Conservation (phyloP, 768 basidiomycete genomes). For the Serendipita vermifera region DNA sequence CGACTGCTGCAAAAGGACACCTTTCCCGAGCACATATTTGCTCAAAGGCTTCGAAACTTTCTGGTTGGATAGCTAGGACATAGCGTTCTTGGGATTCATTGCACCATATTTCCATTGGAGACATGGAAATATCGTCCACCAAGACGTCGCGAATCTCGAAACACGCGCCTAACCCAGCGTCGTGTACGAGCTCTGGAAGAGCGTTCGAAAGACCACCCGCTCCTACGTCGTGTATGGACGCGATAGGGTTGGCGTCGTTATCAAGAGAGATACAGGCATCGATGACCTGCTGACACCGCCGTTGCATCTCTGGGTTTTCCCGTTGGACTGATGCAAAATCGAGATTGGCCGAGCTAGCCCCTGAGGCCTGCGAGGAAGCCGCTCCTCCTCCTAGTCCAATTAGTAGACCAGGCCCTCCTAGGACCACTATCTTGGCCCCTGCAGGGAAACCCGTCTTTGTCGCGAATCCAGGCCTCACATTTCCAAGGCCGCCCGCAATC, state of each 20-base stretch:
- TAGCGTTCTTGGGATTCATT: conserved; percentile 98
- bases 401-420: conserved; percentile 91
- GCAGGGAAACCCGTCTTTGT: conserved; percentile 62
- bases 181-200: conserved; percentile 91
- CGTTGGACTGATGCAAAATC: conserved; percentile 97
- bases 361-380: conserved; percentile 85
- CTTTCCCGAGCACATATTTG: conserved; percentile 74
- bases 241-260: conserved; percentile 55
- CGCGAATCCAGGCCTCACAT: conserved; percentile 73
- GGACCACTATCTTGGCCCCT: conserved; percentile 78
- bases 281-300: conserved; percentile 94
- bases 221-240: conserved; percentile 96
- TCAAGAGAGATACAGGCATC: conserved; percentile 66
- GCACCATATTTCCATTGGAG: conserved; percentile 99
- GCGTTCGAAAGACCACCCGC: conserved; percentile 96
- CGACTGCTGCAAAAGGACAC: conserved; percentile 88
- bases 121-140: conserved; percentile 86
- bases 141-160: conserved; percentile 93
- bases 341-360: conserved; percentile 78
- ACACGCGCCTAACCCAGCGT: conserved; percentile 76
- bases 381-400: conserved; percentile 97
- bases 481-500: conserved; percentile 96
- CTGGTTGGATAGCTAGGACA: conserved; percentile 74
- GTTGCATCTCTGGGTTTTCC: conserved; percentile 97
- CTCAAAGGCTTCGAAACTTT: conserved; percentile 48